Base-by-base conservation (phyloP, 2,329 filamentous ascomycete species). In the Pseudopyrenochaeta lycopersici region DNA sequence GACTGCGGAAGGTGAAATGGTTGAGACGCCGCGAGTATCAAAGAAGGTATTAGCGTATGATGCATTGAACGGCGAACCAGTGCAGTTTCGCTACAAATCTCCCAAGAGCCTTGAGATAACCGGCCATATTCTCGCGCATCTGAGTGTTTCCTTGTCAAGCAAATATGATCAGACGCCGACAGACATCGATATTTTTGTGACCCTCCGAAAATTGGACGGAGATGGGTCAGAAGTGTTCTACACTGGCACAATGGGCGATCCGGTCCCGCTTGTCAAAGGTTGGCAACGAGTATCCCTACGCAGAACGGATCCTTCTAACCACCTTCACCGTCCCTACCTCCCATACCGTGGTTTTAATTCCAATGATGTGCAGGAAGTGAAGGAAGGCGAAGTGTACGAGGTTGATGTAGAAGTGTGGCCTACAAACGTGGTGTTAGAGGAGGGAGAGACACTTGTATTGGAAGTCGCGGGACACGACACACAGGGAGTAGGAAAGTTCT, bases 381-480 rank as follows among this genome's bases (percentile, higher is more conserved):
- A 78, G 18, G 68, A 76, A 0, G 81, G 80, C 1, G 80, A 84
- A 48, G 73, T 85, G 0, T 87, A 88, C 62, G 66, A 60, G 0
- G 82, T 87, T 1, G 85, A 88, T 54, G 73, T 88, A 0, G 85
- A 87, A 67, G 64, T 87, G 1, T 88, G 84, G 85, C 84, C 85
- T 0, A 86, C 84, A 0, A 85, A 84, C 54, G 82, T 86, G 0
- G 74, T 85, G 1, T 67, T 79, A 2, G 77, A 75, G 45, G 72
- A 74, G 41, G 83, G 83, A 0, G 80, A 77, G 0, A 77, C 70
- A 54, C 49, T 86, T 6, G 74, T 84, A 1, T 76, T 86, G 21
- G 83, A 86, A 66, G 31, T 53, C n/a, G 29, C 18, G 2, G 23
- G 18, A 30, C 32, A 23, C n/a, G 42, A 55, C 18, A 42, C 41